Percentiles rank a stretch among this genome's conserved stretches.
Conservation (phyloP, 306 rosid genomes). For the Bauhinia variegata region DNA sequence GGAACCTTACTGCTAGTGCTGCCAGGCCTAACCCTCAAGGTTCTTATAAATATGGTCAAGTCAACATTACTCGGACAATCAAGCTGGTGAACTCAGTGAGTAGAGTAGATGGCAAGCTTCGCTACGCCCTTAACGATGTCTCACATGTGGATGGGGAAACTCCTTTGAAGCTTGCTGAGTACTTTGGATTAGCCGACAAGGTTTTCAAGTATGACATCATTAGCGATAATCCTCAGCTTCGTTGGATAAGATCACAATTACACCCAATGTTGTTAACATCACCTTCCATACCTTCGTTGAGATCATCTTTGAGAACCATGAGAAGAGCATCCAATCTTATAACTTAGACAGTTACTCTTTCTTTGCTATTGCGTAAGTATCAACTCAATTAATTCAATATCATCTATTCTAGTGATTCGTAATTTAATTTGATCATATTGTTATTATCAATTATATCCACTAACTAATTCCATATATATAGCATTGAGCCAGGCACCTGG, state of each 20-base stretch:
- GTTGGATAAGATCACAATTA: slow-evolving; percentile 17
- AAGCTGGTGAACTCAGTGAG: slow-evolving; percentile 48
- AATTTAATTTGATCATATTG: no score
- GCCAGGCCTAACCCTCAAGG: slow-evolving; percentile 96
- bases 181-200: slow-evolving; percentile 48
- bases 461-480: neutral
- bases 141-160: slow-evolving; percentile 63
- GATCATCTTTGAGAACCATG: slow-evolving; percentile 72
- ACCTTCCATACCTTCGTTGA: slow-evolving; percentile 59
- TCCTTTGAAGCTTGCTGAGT: slow-evolving; percentile 78
- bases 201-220: slow-evolving; percentile 62
- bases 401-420: no score
- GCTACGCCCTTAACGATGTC: slow-evolving; percentile 66
- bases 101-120: slow-evolving; percentile 49
- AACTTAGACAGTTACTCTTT: slow-evolving; percentile 69
- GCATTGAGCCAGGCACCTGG: slow-evolving; percentile 81
- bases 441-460: neutral
- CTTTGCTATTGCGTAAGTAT: slow-evolving; percentile 66
- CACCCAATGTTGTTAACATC: slow-evolving; percentile 56
- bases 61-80: slow-evolving; percentile 83
- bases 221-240: slow-evolving; percentile 37
- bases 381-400: neutral
- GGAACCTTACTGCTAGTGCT: slow-evolving; percentile 88
- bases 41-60: slow-evolving; percentile 73
- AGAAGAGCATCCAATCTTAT: slow-evolving; percentile 65